A percentile compares a stretch with the other conserved stretches of the same genome.
phyloP scores from a whole-genome alignment of 805 yeast species.

The Starmerella apicola region DNA sequence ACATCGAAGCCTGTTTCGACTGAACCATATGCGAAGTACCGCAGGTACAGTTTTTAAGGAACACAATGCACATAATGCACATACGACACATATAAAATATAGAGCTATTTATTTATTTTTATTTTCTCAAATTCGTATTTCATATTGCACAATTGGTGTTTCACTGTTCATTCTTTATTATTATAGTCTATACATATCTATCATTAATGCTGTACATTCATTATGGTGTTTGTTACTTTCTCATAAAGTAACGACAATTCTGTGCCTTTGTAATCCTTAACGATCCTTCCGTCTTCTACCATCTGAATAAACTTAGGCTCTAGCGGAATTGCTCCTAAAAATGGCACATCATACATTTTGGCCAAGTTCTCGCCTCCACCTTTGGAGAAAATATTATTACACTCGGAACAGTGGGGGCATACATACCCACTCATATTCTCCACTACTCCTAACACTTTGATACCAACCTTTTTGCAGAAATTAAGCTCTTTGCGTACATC shows the following conservation, averaged over 20 bases:
- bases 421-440: constrained; percentile 97
- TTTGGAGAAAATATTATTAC: constrained; percentile 75
- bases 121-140: too few relatives aligned
- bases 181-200: too few relatives aligned
- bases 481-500: constrained; percentile 91
- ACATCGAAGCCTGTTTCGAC: background rate
- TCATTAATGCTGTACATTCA: too few relatives aligned
- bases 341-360: constrained; percentile 46
- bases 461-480: constrained; percentile 76
- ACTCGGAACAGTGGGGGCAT: constrained; percentile 84
- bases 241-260: constrained; percentile 33
- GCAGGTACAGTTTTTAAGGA: constrained; percentile 15
- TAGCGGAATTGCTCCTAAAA: constrained; percentile 80
- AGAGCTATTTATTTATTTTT: too few relatives aligned
- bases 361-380: constrained; percentile 83
- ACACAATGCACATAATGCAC: too few relatives aligned
- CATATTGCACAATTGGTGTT: too few relatives aligned
- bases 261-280: constrained; percentile 23
- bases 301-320: constrained; percentile 83
- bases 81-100: too few relatives aligned
- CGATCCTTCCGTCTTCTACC: constrained; percentile 53
- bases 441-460: constrained; percentile 69
- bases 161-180: too few relatives aligned
- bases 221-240: too few relatives aligned
- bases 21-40: constrained; percentile 4